Evolutionary conservation across 805 yeast species (phyloP), one percentile per base, ranked within the genome.

Genomic region (Jamesozyma jinghongensis): DNA sequence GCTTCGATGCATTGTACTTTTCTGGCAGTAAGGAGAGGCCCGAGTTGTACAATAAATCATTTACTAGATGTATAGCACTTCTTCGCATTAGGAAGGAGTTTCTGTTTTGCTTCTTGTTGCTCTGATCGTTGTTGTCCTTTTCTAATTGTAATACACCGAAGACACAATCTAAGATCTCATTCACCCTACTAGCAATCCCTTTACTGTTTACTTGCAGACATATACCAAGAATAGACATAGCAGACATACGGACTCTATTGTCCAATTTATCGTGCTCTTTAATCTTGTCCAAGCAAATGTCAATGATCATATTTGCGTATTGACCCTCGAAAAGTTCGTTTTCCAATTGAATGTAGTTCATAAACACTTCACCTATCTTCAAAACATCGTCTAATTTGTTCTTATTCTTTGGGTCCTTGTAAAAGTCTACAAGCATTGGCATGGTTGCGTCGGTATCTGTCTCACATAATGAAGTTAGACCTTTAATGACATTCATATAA

Each of bases 221-320:
- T 5, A 73, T 64, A 22, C 97, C 95, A n/a, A 90, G 57, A 12
- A 92, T 59, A 0, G 96, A 84, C 77, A 88, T 73, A 0, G 95
- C 75, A 2, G 97, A 88, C 82, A 86, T 79, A 49, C 97, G 68
- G 31, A 87, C 47, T 31, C 79, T 70, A 43, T 70, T 66, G 47
- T 86, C 95, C 12, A 54, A 19, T 3, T 48, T 48, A 3, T 54
- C 62, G 17, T 60, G 55, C 3, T 58, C 49, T n/a, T 59, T 47
- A 3, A 77, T 65, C 18, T 70, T 53, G 1, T 49, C 33, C 2
- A 83, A 52, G 22, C 77, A 68, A 0, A 68, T 51, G 4, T 62
- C 55, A 1, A 75, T 68, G 4, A 86, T 56, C 1, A 52, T 38
- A 8, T 60, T 61, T 0, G 78, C 74, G 2, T 61, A 22, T 0